Evolutionary conservation across 768 basidiomycete genomes (phyloP), one percentile per base, ranked within the genome.

Genomic region (Lactarius vividus): DNA sequence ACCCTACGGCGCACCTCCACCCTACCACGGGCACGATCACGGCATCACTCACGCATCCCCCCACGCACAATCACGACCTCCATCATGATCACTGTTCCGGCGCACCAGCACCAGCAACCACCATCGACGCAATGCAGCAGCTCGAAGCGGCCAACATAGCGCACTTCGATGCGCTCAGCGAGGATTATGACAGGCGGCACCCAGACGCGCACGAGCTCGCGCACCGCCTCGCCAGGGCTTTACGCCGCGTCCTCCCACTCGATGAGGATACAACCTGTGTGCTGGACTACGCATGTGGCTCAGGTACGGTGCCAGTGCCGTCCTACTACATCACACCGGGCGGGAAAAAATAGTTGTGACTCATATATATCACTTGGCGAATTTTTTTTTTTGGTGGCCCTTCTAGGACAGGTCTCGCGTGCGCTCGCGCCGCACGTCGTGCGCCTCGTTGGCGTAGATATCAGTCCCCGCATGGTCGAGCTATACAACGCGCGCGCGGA

Each of bases 391-490:
- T 4, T 26, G 11, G 31, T 11, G 11, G 16, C 39, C 39, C 39
- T 18, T 18, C 40, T 13, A 92, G 91, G 91, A 18, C 74, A 85
- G 26, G 74, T 91, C 18, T 87, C 90, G 2, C 80, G 84, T 67
- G 80, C 82, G 52, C 79, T 92, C 28, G 84, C 84, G 0, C 79
- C 85, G 1, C 77, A 88, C 69, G 82, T 82, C 55, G 88, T 85
- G 72, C 79, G 79, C 35, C 82, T 92, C 67, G 75, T 91, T 18
- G 91, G 90, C 11, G 85, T 89, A 18, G 92, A 93, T 72, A 88
- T 92, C 72, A 91, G 86, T 75, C 85, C 86, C 68, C 82, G 76
- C 1, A 83, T 86, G 79, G 87, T 92, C 10, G 85, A 90, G 62
- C 75, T 79, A 18, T 93, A 84, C 78, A 91, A 90, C 74, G 71